Conservation (phyloP, 2,329 filamentous ascomycete genomes). For the Pseudogymnoascus sp. region DNA sequence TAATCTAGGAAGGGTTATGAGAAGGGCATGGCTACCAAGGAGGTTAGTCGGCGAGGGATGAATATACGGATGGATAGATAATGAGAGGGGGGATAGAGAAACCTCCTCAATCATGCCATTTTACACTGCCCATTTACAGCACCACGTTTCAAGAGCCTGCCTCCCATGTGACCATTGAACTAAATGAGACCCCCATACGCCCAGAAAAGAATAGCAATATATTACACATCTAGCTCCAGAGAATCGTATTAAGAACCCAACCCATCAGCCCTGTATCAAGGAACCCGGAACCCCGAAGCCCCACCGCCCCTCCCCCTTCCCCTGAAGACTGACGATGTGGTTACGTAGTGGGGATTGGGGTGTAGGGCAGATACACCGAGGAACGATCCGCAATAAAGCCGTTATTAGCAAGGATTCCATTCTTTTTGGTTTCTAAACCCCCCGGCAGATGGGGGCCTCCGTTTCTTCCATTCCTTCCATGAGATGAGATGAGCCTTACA, state of each 20-base stretch:
- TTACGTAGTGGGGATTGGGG: neutral
- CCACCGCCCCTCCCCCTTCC: neutral
- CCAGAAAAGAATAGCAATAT: neutral
- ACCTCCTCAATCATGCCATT: neutral
- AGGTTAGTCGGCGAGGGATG: neutral
- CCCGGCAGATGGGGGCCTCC: neutral
- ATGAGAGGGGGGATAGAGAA: neutral
- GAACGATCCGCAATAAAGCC: neutral
- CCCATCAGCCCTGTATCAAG: neutral
- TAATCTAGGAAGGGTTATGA: neutral
- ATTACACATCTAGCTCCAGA: neutral
- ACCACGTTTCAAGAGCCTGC: neutral
- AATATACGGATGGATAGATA: neutral
- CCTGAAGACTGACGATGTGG: neutral
- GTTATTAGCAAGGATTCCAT: neutral
- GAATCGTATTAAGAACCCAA: neutral
- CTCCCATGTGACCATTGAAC: neutral
- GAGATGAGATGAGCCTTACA: neutral
- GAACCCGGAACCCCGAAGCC: neutral
- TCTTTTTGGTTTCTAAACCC: neutral
- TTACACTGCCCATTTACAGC: neutral
- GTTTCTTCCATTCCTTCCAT: neutral
- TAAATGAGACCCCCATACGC: neutral
- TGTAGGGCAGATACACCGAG: neutral
- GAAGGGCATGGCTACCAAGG: neutral